phyloP scores from a whole-genome alignment of 1,284 basidiomycete species.

The Cryptococcus sp. region DNA sequence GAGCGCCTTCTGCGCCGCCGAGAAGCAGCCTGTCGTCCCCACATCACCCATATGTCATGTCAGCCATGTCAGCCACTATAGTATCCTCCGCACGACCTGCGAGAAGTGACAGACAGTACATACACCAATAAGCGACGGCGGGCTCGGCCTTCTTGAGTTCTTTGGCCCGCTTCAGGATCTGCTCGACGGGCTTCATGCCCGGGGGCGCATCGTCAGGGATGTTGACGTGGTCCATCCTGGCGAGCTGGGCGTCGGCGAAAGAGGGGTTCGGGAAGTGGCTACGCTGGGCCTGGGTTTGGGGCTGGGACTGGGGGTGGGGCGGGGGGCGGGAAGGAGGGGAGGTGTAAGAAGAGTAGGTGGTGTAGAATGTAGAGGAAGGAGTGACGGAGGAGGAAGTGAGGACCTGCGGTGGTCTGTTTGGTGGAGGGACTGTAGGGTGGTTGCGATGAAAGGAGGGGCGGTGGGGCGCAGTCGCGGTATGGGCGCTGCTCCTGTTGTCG shows the following conservation, averaged over 20 bases:
- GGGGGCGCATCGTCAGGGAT: constrained; percentile 48
- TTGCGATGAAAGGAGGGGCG: not conserved
- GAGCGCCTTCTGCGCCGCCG: constrained; percentile 85
- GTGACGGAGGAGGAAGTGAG: not conserved
- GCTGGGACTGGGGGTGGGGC: not conserved
- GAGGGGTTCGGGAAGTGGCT: not conserved
- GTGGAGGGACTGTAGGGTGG: not conserved
- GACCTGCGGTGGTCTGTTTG: too few relatives aligned
- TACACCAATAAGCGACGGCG: constrained; percentile 92
- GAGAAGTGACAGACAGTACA: constrained; percentile 39
- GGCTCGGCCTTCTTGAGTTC: constrained; percentile 79
- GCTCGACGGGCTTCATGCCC: constrained; percentile 57
- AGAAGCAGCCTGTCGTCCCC: constrained; percentile 66
- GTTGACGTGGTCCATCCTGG: constrained; percentile 38
- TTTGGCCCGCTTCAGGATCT: constrained; percentile 83
- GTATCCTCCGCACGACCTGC: too few relatives aligned
- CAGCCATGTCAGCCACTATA: too few relatives aligned
- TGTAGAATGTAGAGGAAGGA: not conserved
- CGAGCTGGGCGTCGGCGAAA: not conserved
- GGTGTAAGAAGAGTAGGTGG: not conserved
- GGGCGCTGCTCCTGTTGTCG: not conserved
- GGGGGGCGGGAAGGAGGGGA: not conserved
- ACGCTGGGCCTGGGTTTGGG: not conserved
- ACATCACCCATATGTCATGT: too few relatives aligned
- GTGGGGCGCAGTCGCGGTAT: too few relatives aligned